Base-by-base conservation (phyloP, 139 green algal species). In the Volvox africanus region DNA sequence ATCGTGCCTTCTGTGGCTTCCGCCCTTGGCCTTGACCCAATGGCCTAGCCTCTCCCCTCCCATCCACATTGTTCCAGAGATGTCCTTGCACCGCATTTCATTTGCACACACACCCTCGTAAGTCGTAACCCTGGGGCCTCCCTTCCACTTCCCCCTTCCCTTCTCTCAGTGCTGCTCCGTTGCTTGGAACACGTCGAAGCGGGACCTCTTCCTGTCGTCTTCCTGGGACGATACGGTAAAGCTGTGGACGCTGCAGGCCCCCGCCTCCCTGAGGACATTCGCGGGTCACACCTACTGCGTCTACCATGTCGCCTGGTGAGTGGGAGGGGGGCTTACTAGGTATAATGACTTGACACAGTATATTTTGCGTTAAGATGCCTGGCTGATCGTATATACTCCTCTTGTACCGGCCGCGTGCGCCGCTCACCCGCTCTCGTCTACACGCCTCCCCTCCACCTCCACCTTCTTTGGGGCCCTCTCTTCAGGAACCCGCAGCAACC, bases 171-270 rank as follows among this genome's bases (percentile, higher is more conserved):
- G 94, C 90, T 95, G 93, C 88, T 93, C 89, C 62, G 65, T 99
- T 50, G 96, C 95, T 79, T 99, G 97, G 97, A 99, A 99, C 94
- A 61, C 95, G 61, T 92, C 96, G 87, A 94, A 94, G 20, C 94
- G 96, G 1, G 97, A 99, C 84, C 82, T 96, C 79, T 99, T 99
- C 92, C 91, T 99, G 14, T 97, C 91, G 82, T 95, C 93, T 19
- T 97, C 94, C 18, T 99, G 98, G 98, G 98, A 99, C 91, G 97
- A 99, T 95, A 98, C 94, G 11, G 93, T 99, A 65, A 99, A 99
- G 94, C 93, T 99, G 37, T 99, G 97, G 97, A 97, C 89, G 35
- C 77, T 99, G n/a, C 79, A 91, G 0, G 67, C 92, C 17, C 94
- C 92, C 78, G 79, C 68, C 13, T 96, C 95, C 0, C 88, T 98